Evolutionary conservation across 371 early-diverging fungal species (phyloP), one percentile per base, ranked within the genome.

Genomic region (Mucor sp.): DNA sequence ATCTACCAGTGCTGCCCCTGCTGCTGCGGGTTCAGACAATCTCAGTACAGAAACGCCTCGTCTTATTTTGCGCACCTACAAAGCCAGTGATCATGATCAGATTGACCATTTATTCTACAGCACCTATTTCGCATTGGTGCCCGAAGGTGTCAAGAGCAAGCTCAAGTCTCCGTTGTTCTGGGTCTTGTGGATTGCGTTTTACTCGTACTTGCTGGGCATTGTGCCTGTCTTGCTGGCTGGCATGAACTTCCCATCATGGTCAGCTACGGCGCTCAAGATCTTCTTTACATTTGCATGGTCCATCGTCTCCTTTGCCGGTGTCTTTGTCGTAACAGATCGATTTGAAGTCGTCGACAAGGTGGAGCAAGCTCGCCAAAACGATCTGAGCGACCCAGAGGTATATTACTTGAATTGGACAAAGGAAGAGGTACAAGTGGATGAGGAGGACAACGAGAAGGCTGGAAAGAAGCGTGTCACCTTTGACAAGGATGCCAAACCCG

Each of bases 331-430:
- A 15, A 81, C 80, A 0, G 84, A 81, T 30, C 71, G 78, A 37
- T 72, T 74, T 37, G 80, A 81, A 48, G 64, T 73, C 2, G 73
- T 74, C 9, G 78, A 78, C 5, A 58, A 67, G 41, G 76, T 84
- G 4, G 80, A 80, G 32, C 63, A 76, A 17, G 80, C 59, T 6
- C 72, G 74, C 33, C 69, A 74, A 47, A 81, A 80, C 37, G 84
- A 84, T 50, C 43, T 84, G 58, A 71, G 64, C n/a, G 80, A 84
- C 50, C 82, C 82, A 1, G 80, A 81, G 32, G 66, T 67, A n/a
- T 77, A 78, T 23, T 84, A 84, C 67, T 56, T 84, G 19, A 75
- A 78, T 37, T 76, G 74, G 76, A 61, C 35, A 27, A 79, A 79
- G 30, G 63, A 71, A 62, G 72, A 75, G 27, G 66, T 72, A 6